Evolutionary conservation across 345 rosid genomes (phyloP), one percentile per base, ranked within the genome.

Genomic region (Dimocarpus longan): DNA sequence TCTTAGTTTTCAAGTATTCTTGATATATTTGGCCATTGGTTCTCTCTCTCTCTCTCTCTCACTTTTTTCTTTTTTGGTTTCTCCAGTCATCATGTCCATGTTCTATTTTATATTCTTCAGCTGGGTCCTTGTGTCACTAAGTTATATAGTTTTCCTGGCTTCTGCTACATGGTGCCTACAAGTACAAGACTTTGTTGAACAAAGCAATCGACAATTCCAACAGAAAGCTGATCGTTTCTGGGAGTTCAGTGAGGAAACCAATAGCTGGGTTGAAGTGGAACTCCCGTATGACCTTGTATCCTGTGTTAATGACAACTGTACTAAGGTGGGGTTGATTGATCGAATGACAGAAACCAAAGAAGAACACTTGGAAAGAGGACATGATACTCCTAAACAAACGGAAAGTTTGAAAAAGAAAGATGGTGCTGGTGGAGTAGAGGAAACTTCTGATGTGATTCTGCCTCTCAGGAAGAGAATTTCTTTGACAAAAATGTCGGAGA

Each of bases 281-380:
- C 87, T 89, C 59, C 93, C 96, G n/a, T 88, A 86, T 82, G 89
- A 88, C n/a, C 89, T 90, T 28, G 80, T 92, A 68, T 84, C 89
- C 62, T 92, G 93, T 82, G 86, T 86, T 74, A 62, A 86, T 76
- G 84, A 81, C 19, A 84, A 88, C 85, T 92, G 93, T 70, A 85
- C 85, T 43, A 88, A 82, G 79, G 86, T 86, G 78, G 93, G 90
- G 37, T 78, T 76, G 80, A 88, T 92, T 74, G 78, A 79, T 67
- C 80, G 40, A 77, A 48, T 22, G 22, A 62, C 66, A 84, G 43
- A 71, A 63, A 60, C 39, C 28, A 76, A 77, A 75, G 82, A 70
- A 26, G 78, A 80, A 18, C 26, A 68, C 5, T 48, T n/a, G 1
- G 80, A 63, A 74, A 74, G 59, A 37, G 79, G 76, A 26, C 11